Conservation (phyloP, 2,329 filamentous ascomycete species). For the Claviceps sp. region DNA sequence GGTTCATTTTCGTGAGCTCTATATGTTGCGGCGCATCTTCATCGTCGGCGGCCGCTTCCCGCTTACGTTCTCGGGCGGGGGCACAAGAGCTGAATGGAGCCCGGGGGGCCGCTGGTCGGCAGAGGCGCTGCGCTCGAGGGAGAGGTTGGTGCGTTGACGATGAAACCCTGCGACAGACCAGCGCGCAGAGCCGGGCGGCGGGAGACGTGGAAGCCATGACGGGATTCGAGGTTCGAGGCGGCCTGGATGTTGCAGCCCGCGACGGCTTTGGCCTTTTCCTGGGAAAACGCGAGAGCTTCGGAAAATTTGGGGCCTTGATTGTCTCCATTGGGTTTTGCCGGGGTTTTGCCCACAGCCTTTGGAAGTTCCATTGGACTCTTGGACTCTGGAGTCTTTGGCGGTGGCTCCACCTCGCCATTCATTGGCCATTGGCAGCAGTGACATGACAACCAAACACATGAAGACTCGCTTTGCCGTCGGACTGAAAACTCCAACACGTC, state of each 20-base stretch:
- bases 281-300: constrained; percentile 15
- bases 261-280: neutral
- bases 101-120: constrained; percentile 14
- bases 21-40: constrained; percentile 10
- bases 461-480: no score
- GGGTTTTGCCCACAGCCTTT: neutral
- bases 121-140: constrained; percentile 13
- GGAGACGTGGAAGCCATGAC: constrained; percentile 26
- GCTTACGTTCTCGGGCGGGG: constrained; percentile 13
- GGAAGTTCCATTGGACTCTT: no score
- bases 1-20: constrained; percentile 19
- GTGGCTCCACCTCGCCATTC: no score
- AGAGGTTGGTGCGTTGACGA: constrained; percentile 11
- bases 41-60: constrained; percentile 11
- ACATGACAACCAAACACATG: no score
- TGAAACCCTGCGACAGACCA: constrained; percentile 19
- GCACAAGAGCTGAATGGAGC: constrained; percentile 17
- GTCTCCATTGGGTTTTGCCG: neutral
- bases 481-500: neutral
- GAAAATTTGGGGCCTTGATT: constrained; percentile 16
- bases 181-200: constrained; percentile 23
- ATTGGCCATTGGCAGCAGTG: no score
- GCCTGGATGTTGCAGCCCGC: neutral
- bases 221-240: neutral
- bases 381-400: no score